Evolutionary conservation across 1,139 yeast species (phyloP), one percentile per base, ranked within the genome.

Genomic region (Ogataea hybrid): DNA sequence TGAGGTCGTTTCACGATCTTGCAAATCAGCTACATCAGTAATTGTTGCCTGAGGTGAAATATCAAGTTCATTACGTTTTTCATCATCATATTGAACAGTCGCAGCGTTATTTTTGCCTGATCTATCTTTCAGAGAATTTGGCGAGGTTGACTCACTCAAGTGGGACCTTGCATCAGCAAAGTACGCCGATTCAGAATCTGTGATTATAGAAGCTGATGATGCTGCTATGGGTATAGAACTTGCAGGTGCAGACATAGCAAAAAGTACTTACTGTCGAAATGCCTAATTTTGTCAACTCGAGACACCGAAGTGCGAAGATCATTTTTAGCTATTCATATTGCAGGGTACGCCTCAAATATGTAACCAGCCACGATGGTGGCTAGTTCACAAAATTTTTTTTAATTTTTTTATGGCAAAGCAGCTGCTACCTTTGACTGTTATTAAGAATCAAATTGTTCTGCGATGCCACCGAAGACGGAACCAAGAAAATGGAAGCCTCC

Each of bases 401-500:
- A 16, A 21, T 18, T 32, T 33, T 29, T 18, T 23, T 23, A n/a
- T 23, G 12, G 27, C 27, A 23, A 23, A n/a, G 27, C 27, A n/a
- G 12, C 27, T 23, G n/a, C 18, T 6, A 17, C 6, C 18, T 14
- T 14, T 17, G 6, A 16, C 25, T 17, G 10, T 35, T 20, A 18
- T 6, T 6, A 28, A 33, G 17, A 25, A 34, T 7, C 22, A 17
- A 17, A 18, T 17, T n/a, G 3, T 12, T 29, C 12, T 4, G 46
- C 25, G 8, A 61, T 62, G 79, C 75, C 77, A 25, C 75, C 72
- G 49, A 65, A 69, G 46, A 64, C 65, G 28, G 65, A 63, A 37
- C 69, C 74, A 37, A 73, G 71, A 63, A 75, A 74, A 53, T 75
- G 79, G 78, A 75, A 73, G 68, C 80, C 84, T 3, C 95, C 95